Evolutionary conservation across 2,329 filamentous ascomycete species (phyloP).

Genomic region (Hymenoscyphus fraxineus): DNA sequence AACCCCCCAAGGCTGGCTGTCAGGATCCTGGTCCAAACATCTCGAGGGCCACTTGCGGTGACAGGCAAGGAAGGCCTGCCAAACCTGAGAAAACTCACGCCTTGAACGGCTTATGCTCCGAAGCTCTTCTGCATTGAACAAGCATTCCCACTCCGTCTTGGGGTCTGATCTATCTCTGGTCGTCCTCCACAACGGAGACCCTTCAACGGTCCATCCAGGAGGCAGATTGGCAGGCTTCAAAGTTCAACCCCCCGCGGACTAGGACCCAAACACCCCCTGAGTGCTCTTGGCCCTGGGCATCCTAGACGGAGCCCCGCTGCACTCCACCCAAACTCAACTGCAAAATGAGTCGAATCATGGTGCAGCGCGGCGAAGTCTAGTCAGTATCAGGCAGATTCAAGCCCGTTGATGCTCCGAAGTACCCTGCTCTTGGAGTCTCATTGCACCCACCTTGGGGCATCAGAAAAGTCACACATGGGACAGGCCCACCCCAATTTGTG

Average conservation of each 20-base stretch:
- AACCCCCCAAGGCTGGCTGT: constrained; percentile 25
- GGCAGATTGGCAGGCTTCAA: constrained; percentile 19
- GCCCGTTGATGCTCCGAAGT: constrained; percentile 27
- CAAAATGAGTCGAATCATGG: constrained; percentile 19
- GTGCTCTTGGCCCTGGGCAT: constrained; percentile 3
- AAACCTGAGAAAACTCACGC: constrained; percentile 27
- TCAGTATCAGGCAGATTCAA: constrained; percentile 17
- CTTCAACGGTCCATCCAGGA: constrained; percentile 25
- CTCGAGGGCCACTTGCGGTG: constrained; percentile 29
- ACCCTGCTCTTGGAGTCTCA: constrained; percentile 28
- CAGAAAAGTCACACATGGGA: constrained; percentile 31
- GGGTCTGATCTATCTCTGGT: constrained; percentile 18
- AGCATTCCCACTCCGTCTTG: constrained; percentile 27
- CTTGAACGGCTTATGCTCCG: constrained; percentile 33
- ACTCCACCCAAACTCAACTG: constrained; percentile 26
- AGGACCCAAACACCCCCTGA: constrained; percentile 14
- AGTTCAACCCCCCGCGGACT: no score
- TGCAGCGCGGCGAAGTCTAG: constrained; percentile 27
- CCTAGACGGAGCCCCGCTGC: constrained; percentile 26
- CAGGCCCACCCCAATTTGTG: constrained; percentile 53
- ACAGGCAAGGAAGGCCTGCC: constrained; percentile 31
- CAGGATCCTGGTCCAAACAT: constrained; percentile 32
- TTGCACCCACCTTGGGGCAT: constrained; percentile 33
- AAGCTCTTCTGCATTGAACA: constrained; percentile 31
- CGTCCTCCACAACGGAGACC: constrained; percentile 28